Evolutionary conservation across 164 flowering plant species (phyloP).

Genomic region (Aristolochia contorta): DNA sequence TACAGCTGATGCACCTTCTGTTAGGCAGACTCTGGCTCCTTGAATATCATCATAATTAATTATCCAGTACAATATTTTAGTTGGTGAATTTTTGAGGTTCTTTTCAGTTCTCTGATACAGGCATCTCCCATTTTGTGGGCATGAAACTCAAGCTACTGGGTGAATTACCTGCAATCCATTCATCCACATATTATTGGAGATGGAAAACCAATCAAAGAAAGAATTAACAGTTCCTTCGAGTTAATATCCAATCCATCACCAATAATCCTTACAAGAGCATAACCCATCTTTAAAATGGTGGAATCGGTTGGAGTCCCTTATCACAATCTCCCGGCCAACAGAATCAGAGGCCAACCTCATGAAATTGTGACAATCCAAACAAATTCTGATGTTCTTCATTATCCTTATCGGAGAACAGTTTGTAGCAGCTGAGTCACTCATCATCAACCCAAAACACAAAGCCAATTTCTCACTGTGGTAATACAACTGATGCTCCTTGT

Average conservation of each 20-base stretch:
- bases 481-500: constrained; percentile 54
- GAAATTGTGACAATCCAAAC: constrained; percentile 70
- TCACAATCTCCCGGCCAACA: constrained; percentile 46
- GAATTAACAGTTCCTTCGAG: too few relatives aligned
- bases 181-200: too few relatives aligned
- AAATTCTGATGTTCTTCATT: constrained; percentile 68
- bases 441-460: constrained; percentile 50
- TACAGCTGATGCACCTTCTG: too few relatives aligned
- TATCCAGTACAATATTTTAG: too few relatives aligned
- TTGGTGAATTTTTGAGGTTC: too few relatives aligned
- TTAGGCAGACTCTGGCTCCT: too few relatives aligned
- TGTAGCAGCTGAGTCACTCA: constrained; percentile 6
- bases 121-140: too few relatives aligned
- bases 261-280: constrained; percentile 74
- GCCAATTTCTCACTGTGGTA: constrained; percentile 83
- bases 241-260: constrained; percentile 26
- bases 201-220: too few relatives aligned
- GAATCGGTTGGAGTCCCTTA: constrained; percentile 71
- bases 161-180: too few relatives aligned
- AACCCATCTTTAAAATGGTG: constrained; percentile 49
- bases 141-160: too few relatives aligned
- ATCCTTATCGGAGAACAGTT: constrained; percentile 27
- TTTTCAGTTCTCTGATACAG: too few relatives aligned
- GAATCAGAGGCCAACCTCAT: constrained; percentile 57
- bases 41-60: too few relatives aligned